Conservation (phyloP, 2,329 filamentous ascomycete species). For the Colletotrichum coccodes region DNA sequence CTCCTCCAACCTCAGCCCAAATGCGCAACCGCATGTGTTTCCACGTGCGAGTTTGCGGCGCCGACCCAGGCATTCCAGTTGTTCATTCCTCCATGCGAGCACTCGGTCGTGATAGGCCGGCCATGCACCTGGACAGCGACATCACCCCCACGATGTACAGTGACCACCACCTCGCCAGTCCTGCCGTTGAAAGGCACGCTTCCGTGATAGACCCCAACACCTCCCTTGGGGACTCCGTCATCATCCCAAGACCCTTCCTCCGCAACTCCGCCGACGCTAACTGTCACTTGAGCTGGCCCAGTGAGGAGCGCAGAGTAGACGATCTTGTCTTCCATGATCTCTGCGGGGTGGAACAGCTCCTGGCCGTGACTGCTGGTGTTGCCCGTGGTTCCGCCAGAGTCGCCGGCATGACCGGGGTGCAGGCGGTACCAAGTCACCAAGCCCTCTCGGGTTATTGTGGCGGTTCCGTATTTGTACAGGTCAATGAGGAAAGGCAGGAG, state of each 20-base stretch:
- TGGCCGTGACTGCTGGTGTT: constrained; percentile 42
- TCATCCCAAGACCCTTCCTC: constrained; percentile 35
- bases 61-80: constrained; percentile 36
- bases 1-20: background rate
- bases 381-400: constrained; percentile 39
- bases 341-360: constrained; percentile 34
- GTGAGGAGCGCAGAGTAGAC: constrained; percentile 41
- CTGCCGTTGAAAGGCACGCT: constrained; percentile 37
- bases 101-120: constrained; percentile 22
- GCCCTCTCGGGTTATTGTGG: constrained; percentile 38
- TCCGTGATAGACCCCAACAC: constrained; percentile 44
- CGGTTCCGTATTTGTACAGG: constrained; percentile 44
- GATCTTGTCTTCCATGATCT: constrained; percentile 35
- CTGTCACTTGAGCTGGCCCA: constrained; percentile 36
- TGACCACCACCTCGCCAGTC: constrained; percentile 39
- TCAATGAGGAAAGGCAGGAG: constrained; percentile 52
- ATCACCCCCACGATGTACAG: constrained; percentile 9
- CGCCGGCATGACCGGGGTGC: constrained; percentile 33
- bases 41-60: background rate
- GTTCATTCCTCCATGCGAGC: constrained; percentile 23
- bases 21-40: constrained; percentile 17
- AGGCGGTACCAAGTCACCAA: constrained; percentile 42
- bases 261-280: constrained; percentile 40
- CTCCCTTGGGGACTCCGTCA: constrained; percentile 36
- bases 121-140: constrained; percentile 23